A percentile compares a stretch with the other conserved stretches of the same genome.
These are phyloP conservation scores for Candida albicans DNA, from an alignment of 1,139 yeast species.

Conservation along the genomic window DNA sequence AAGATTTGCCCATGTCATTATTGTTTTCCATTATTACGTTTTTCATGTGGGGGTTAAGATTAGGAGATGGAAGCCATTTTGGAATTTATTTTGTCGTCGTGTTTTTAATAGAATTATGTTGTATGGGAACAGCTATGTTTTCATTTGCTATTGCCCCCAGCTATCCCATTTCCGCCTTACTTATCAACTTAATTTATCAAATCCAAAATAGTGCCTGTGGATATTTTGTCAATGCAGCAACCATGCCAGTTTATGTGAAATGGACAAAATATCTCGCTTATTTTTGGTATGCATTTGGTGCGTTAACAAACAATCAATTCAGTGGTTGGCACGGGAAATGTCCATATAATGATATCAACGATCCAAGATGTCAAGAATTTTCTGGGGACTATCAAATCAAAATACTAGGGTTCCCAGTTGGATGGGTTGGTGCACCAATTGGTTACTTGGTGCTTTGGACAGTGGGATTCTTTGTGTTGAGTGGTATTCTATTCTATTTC, in stretches of 20 bases:
- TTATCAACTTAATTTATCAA: constrained; percentile 66
- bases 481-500: constrained; percentile 46
- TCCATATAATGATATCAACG: constrained; percentile 28
- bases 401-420: constrained; percentile 59
- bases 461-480: constrained; percentile 51
- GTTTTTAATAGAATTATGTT: constrained; percentile 55
- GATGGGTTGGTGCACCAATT: constrained; percentile 71
- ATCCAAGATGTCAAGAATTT: constrained; percentile 32
- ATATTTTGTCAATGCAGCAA: constrained; percentile 68
- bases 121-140: constrained; percentile 56
- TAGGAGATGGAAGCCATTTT: constrained; percentile 39
- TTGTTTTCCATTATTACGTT: constrained; percentile 62
- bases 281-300: constrained; percentile 79
- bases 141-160: constrained; percentile 63
- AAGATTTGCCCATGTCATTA: constrained; percentile 66
- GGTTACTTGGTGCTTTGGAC: constrained; percentile 62
- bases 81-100: constrained; percentile 62
- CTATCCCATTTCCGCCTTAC: constrained; percentile 63
- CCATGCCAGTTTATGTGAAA: constrained; percentile 82
- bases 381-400: constrained; percentile 58
- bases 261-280: constrained; percentile 79
- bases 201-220: constrained; percentile 81
- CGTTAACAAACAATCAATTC: constrained; percentile 64
- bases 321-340: constrained; percentile 62
- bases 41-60: constrained; percentile 71